Base-by-base conservation (phyloP, 371 early-diverging fungal species). In the Apophysomyces ossiformis region DNA sequence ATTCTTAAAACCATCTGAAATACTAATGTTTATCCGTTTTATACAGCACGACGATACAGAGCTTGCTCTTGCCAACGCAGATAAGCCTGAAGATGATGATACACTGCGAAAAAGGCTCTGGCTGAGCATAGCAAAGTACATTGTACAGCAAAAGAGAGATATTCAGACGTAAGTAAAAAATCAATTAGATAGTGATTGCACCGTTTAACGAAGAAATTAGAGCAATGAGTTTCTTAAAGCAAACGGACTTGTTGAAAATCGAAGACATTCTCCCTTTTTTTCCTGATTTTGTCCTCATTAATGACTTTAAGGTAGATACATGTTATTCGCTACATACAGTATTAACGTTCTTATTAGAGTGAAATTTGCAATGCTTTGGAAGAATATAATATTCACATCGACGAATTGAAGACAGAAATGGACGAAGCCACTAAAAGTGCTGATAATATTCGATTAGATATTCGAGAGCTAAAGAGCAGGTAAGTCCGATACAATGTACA, bases 191-290 rank as follows among this genome's bases (percentile, higher is more conserved):
- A 41, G 1, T 18, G 12, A 1, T n/a, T 47, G 36, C 15, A 26
- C 11, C 35, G 37, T 41, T 67, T 39, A 37, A 44, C 37, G 47
- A 50, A 1, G 37, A 18, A n/a, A 2, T 45, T 66, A 90, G 91
- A 4, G 96, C 94, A 6, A 92, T 96, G 83, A 83, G 87, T 13
- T 87, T 94, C 67, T 71, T 95, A 37, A 87, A 89, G 67, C 77
- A 88, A 57, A 88, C 90, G 44, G 91, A 92, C 47, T 72, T 96
- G 8, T 77, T 97, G 39, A 93, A 92, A 65, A 92, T 97, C 50
- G 95, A 96, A 71, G 96, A 98, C 71, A 89, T 98, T 36, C 73
- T 98, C 45, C 96, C 95, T 1, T 93, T 90, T 73, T 96, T 97
- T 71, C 97, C 97, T 1, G 96, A 96, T 66, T 95, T 94, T 77